Percentiles rank a stretch among this genome's conserved stretches.
Conservation (phyloP, 768 basidiomycete genomes). For the Udeniomyces megalosporus region DNA sequence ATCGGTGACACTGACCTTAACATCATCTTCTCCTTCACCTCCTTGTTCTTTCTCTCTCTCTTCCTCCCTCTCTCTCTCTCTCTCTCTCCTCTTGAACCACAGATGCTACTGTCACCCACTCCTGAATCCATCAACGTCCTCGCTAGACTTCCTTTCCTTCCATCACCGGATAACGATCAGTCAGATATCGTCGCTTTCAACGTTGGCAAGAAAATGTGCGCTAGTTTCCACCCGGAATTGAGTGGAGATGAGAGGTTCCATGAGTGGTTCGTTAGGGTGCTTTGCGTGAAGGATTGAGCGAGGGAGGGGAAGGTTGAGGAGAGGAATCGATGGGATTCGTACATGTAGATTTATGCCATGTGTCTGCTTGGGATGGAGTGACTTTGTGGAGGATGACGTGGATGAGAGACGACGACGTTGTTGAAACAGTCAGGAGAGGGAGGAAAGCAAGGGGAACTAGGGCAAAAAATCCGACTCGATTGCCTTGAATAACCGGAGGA, state of each 20-base stretch:
- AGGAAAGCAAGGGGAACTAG: too few species aligned
- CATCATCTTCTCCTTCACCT: background rate
- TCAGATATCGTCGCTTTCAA: slow-evolving; percentile 11
- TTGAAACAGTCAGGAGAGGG: too few species aligned
- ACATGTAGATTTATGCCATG: too few species aligned
- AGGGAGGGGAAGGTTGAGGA: too few species aligned
- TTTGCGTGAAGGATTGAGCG: background rate
- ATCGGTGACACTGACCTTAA: background rate
- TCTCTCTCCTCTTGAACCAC: background rate
- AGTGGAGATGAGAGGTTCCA: slow-evolving; percentile 1
- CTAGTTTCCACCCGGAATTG: slow-evolving; percentile 12
- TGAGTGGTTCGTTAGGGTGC: slow-evolving; percentile 3
- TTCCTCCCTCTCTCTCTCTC: background rate
- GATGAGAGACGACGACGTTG: too few species aligned
- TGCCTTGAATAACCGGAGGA: too few species aligned
- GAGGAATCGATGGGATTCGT: too few species aligned
- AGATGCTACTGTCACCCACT: background rate
- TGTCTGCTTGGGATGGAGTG: too few species aligned
- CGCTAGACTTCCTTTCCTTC: slow-evolving; percentile 9
- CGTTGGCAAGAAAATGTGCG: slow-evolving; percentile 7
- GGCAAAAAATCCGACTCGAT: too few species aligned
- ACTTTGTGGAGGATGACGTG: too few species aligned
- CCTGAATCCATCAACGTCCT: background rate
- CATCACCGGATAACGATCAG: background rate
- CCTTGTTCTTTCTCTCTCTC: background rate